phyloP scores from a whole-genome alignment of 2,329 filamentous ascomycete species.

The Lithohypha guttulata region DNA sequence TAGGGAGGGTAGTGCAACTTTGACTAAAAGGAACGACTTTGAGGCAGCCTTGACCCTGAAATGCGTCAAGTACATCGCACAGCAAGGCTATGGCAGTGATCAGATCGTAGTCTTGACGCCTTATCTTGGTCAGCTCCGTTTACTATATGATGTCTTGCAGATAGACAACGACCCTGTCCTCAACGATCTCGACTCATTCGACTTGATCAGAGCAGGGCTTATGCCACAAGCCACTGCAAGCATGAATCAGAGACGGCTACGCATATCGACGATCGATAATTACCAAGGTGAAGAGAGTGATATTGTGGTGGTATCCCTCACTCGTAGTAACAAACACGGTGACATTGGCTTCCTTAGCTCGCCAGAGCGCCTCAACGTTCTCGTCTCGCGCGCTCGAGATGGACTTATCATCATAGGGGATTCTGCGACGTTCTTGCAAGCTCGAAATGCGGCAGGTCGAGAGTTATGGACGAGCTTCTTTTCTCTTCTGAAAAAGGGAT shows the following conservation, averaged over 20 bases:
- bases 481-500: constrained; percentile 40
- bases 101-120: constrained; percentile 60
- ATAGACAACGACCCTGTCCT: constrained; percentile 53
- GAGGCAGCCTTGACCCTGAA: constrained; percentile 58
- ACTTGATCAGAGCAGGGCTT: constrained; percentile 53
- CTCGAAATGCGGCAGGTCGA: constrained; percentile 47
- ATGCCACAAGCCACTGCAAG: constrained; percentile 44
- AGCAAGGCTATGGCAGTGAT: constrained; percentile 58
- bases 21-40: constrained; percentile 52
- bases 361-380: constrained; percentile 57
- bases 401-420: constrained; percentile 61
- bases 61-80: constrained; percentile 55
- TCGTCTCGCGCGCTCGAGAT: constrained; percentile 56
- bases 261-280: constrained; percentile 64
- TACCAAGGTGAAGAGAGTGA: constrained; percentile 70
- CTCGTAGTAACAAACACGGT: constrained; percentile 50
- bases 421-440: constrained; percentile 52
- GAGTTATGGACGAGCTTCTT: constrained; percentile 50
- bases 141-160: constrained; percentile 44
- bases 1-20: constrained; percentile 39
- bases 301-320: constrained; percentile 58
- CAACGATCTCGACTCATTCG: constrained; percentile 56
- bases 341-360: constrained; percentile 63
- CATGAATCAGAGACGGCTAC: constrained; percentile 42
- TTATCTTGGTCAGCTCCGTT: constrained; percentile 57